phyloP scores from a whole-genome alignment of 2,329 filamentous ascomycete species.

The Clonostachys rhizophaga region DNA sequence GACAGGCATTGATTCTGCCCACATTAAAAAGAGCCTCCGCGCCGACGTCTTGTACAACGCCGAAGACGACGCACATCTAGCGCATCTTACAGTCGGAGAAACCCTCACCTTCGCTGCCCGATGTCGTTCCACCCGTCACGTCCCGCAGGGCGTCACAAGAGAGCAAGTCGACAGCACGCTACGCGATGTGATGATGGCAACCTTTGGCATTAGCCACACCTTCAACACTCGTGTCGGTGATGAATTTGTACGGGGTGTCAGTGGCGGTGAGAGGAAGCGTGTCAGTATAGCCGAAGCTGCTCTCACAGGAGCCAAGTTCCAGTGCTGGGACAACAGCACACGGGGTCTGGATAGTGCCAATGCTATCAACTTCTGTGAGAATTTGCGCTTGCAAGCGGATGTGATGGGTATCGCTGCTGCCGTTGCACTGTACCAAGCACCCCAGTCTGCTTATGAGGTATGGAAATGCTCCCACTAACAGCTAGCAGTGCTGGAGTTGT shows the following conservation, averaged over 20 bases:
- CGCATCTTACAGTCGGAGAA: conserved; percentile 57
- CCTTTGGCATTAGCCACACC: conserved; percentile 61
- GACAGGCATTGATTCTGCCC: conserved; percentile 29
- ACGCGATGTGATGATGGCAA: conserved; percentile 54
- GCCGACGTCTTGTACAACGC: conserved; percentile 58
- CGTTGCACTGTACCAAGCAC: conserved; percentile 71
- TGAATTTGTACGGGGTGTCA: conserved; percentile 48
- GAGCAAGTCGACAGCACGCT: conserved; percentile 13
- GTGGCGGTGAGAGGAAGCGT: conserved; percentile 58
- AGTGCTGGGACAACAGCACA: conserved; percentile 67
- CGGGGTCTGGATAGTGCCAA: conserved; percentile 56
- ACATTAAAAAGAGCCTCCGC: conserved; percentile 59
- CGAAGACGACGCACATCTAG: conserved; percentile 58
- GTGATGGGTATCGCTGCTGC: conserved; percentile 18
- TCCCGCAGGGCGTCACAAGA: conserved; percentile 44
- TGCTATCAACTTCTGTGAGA: conserved; percentile 56
- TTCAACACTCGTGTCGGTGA: conserved; percentile 57
- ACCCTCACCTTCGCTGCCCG: conserved; percentile 59
- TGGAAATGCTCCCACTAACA: conserved; percentile 13
- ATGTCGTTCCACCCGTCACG: conserved; percentile 51
- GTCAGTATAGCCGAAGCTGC: conserved; percentile 65
- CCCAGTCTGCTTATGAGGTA: conserved; percentile 63
- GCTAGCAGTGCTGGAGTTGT: conserved; percentile 18
- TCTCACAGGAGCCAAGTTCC: conserved; percentile 36
- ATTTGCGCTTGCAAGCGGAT: conserved; percentile 29